Evolutionary conservation across 257 asterid species (phyloP).

Genomic region (Solanum sitiens): DNA sequence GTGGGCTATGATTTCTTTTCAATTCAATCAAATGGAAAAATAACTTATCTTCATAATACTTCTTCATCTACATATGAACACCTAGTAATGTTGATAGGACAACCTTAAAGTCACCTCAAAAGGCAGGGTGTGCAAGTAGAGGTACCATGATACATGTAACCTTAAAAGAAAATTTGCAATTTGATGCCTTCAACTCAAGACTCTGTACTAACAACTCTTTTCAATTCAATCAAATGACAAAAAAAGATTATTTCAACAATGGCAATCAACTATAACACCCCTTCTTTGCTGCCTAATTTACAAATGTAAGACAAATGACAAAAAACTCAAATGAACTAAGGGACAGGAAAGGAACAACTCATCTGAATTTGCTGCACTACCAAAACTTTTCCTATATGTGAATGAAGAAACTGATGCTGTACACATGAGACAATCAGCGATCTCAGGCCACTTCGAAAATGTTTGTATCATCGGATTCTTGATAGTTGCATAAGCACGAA

Average conservation of each 20-base stretch:
- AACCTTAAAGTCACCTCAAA: background rate
- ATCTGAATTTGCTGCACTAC: conserved; percentile 7
- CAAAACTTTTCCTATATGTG: conserved; percentile 18
- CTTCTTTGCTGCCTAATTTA: conserved; percentile 7
- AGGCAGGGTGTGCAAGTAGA: background rate
- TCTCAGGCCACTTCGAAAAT: background rate
- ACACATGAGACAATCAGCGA: conserved; percentile 4
- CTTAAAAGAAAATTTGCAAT: background rate
- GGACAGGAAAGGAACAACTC: background rate
- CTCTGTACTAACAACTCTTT: background rate
- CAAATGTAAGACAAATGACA: conserved; percentile 8
- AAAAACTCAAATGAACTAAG: background rate
- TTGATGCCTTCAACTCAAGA: background rate
- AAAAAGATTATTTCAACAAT: background rate
- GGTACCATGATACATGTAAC: background rate
- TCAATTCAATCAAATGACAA: background rate
- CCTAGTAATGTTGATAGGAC: background rate
- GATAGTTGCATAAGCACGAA: background rate
- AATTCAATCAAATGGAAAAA: background rate
- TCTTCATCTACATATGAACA: background rate
- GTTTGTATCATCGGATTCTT: background rate
- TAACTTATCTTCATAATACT: background rate
- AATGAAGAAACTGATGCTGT: conserved; percentile 8
- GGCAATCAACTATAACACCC: conserved; percentile 1
- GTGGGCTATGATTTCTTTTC: background rate